phyloP scores from a whole-genome alignment of 768 basidiomycete species.

The Suillus brevipes region DNA sequence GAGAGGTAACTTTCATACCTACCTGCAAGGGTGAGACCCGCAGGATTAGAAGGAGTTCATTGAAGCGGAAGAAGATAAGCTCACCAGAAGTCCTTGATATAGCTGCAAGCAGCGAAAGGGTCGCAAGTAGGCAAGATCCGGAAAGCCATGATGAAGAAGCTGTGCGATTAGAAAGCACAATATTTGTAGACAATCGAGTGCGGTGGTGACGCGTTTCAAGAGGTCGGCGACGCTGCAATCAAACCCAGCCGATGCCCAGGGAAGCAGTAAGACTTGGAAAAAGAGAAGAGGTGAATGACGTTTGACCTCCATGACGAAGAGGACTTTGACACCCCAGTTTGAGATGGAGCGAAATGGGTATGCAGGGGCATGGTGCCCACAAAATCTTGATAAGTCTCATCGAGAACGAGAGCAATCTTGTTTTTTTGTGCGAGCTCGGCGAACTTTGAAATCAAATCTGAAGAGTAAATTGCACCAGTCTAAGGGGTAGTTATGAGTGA shows the following conservation, averaged over 20 bases:
- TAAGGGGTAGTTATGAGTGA: conserved; percentile 20
- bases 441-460: conserved; percentile 57
- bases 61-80: conserved; percentile 22
- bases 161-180: conserved; percentile 44
- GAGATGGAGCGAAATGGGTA: conserved; percentile 44
- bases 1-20: conserved; percentile 91
- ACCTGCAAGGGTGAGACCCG: neutral
- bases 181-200: conserved; percentile 79
- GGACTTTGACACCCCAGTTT: conserved; percentile 3
- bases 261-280: conserved; percentile 79
- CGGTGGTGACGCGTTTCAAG: conserved; percentile 48
- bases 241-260: conserved; percentile 82
- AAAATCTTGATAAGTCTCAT: conserved; percentile 90
- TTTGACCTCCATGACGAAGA: conserved; percentile 55
- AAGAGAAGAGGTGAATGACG: conserved; percentile 73
- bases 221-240: conserved; percentile 59
- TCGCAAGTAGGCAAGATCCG: conserved; percentile 1
- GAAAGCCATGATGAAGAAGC: conserved; percentile 2
- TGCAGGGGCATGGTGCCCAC: conserved; percentile 55
- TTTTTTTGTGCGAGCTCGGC: conserved; percentile 53
- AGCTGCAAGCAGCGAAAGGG: conserved; percentile 55
- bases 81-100: conserved; percentile 97
- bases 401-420: conserved; percentile 69
- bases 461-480: conserved; percentile 72
- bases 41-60: conserved; percentile 11